Evolutionary conservation across 164 flowering plant genomes (phyloP), one percentile per base, ranked within the genome.

Genomic region (Aristolochia fimbriata): DNA sequence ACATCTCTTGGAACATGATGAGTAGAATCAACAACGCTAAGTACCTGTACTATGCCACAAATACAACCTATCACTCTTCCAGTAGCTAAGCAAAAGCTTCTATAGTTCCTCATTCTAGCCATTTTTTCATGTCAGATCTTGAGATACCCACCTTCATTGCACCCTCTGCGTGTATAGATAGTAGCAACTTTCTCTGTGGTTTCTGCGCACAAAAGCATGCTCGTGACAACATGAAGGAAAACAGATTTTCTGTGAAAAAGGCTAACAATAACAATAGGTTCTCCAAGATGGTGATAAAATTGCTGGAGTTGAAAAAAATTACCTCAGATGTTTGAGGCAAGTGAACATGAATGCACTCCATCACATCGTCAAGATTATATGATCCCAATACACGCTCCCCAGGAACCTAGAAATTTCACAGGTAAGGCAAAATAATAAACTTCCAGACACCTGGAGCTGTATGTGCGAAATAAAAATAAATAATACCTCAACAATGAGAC

Each of bases 401-500:
- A 66, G 89, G 96, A 0, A 90, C 91, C 99, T 89, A 74, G 47
- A 15, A 65, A 3, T 62, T 62, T 37, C 43, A 37, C 8, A 37
- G 12, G 56, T 16, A 27, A 49, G 19, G 5, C 22, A 17, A 49
- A 49, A 21, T 17, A 49, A 6, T 49, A 49, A 49, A 21, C 10
- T 16, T 47, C 19, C 16, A 15, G 22, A 49, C 19, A 49, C 19
- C 4, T 16, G 16, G 27, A 53, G 16, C 11, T 20, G 30, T 17
- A 49, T 49, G 2, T 20, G 22, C 16, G 20, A 23, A 24, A 16
- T 15, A 55, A 25, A 25, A 13, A 31, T 4, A 14, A n/a, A 10
- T 5, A 67, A 61, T 78, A 93, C 99, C 99, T 93, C 99, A 68
- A 93, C 75, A 57, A 70, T 73, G 41, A 93, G 95, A 64, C 95